Conservation (phyloP, 2,329 filamentous ascomycete species). For the Chlorencoelia australis region DNA sequence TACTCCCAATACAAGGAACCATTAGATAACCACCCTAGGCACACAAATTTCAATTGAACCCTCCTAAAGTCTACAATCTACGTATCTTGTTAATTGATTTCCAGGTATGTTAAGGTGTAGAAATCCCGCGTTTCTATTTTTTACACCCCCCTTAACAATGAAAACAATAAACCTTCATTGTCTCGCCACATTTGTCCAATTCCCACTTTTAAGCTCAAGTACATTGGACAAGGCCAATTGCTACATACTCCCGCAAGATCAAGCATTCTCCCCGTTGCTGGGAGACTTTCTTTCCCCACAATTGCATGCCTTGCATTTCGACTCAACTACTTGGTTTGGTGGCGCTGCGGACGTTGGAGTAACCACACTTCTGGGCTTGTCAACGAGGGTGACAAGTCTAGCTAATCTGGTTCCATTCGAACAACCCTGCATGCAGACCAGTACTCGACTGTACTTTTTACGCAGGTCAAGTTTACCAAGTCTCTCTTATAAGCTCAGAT, state of each 20-base stretch:
- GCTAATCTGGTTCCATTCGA: conserved; percentile 15
- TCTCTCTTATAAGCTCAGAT: conserved; percentile 22
- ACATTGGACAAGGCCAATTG: no score
- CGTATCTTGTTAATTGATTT: no score
- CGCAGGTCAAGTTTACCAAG: background rate
- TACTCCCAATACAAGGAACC: conserved; percentile 2
- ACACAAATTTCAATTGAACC: conserved; percentile 1
- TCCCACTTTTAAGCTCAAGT: no score
- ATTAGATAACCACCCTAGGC: conserved; percentile 4
- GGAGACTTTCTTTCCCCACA: conserved; percentile 12
- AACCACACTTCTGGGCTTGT: conserved; percentile 9
- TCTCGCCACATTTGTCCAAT: conserved; percentile 7
- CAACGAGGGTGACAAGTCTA: conserved; percentile 7
- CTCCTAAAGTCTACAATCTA: no score
- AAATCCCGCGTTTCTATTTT: no score
- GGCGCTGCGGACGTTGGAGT: conserved; percentile 12
- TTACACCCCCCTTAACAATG: no score
- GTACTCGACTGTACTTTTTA: conserved; percentile 5
- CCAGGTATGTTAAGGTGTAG: no score
- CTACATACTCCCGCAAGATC: conserved; percentile 21
- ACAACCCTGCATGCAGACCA: conserved; percentile 16
- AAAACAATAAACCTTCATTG: no score
- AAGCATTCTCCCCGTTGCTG: conserved; percentile 22
- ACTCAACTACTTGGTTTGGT: conserved; percentile 5
- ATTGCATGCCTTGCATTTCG: conserved; percentile 18